Evolutionary conservation across 441 rosid genomes (phyloP), one percentile per base, ranked within the genome.

Genomic region (Omphalea diandra): DNA sequence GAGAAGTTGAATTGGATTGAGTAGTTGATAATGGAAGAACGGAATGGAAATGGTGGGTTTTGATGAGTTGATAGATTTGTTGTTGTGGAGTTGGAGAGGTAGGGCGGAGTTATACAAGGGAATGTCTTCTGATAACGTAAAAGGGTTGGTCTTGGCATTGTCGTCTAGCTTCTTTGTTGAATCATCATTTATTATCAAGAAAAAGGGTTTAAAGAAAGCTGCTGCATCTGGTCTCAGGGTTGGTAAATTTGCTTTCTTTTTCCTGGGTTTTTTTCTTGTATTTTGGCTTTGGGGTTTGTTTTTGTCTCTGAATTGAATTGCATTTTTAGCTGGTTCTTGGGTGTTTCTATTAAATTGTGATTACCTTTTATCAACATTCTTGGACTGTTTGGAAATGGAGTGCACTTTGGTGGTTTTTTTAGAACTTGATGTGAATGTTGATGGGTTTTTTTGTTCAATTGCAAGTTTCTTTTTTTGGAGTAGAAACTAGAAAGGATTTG

Each of bases 191-290:
- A 83, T 83, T 71, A 81, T 83, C 32, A 83, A 83, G 80, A 81
- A 83, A 74, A 83, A 83, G 64, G 87, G 87, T 9, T 79, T 83
- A 74, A 81, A 83, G 73, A 83, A 75, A 63, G 87, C 87, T 15
- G 83, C 79, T 10, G 75, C 87, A 18, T 79, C 85, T 22, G 87
- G 85, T 31, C 61, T 79, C 27, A 73, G 87, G 63, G 87, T 85
- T 65, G 87, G 87, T 84, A 66, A 33, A 11, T 29, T 22, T 7
- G 63, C 31, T 22, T 50, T 26, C 18, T 49, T 35, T 24, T 50
- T 36, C 47, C 64, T 43, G 49, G 26, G 1, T n/a, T n/a, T 55
- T 11, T 65, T 12, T 0, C 0, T 31, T 35, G n/a, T n/a, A 18
- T 15, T 47, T 33, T 22, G 32, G 8, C 6, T 8, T 69, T 58